phyloP scores from a whole-genome alignment of 371 early-diverging fungal species.

The Phascolomyces articulosus region DNA sequence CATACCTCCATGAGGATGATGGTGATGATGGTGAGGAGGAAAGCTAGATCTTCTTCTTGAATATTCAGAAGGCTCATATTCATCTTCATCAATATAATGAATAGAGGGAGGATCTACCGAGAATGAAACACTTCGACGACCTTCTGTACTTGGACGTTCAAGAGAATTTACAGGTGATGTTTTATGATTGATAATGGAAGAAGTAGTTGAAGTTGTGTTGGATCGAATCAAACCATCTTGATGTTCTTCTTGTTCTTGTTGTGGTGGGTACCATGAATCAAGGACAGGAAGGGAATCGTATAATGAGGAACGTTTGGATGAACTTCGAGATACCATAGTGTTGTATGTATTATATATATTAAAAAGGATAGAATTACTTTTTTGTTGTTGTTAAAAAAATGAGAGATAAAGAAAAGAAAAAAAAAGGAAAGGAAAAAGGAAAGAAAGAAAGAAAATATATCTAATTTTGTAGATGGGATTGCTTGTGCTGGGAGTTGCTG shows the following conservation, averaged over 20 bases:
- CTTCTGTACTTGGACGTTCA: neutral
- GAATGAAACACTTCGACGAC: constrained; percentile 32
- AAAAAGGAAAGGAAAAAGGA: neutral
- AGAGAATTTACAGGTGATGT: neutral
- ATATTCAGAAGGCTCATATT: neutral
- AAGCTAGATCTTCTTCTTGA: neutral
- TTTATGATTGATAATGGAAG: constrained; percentile 3
- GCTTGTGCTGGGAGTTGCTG: too few relatives aligned
- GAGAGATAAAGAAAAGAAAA: constrained; percentile 4
- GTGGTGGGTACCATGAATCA: constrained; percentile 36
- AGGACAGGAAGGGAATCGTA: constrained; percentile 39
- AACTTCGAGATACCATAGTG: constrained; percentile 12
- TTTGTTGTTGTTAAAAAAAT: constrained; percentile 5
- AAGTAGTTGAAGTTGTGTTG: constrained; percentile 9
- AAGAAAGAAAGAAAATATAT: too few relatives aligned
- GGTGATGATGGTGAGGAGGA: too few relatives aligned
- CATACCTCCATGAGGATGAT: constrained; percentile 6
- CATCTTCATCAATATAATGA: constrained; percentile 14
- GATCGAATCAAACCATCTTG: constrained; percentile 1
- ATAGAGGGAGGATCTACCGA: constrained; percentile 38
- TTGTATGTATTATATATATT: too few relatives aligned
- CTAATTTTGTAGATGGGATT: too few relatives aligned
- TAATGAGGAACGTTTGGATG: constrained; percentile 17
- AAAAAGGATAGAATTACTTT: too few relatives aligned
- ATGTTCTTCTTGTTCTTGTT: constrained; percentile 1